Evolutionary conservation across 2,329 filamentous ascomycete genomes (phyloP), one percentile per base, ranked within the genome.

Genomic region (Alternaria arbusti): DNA sequence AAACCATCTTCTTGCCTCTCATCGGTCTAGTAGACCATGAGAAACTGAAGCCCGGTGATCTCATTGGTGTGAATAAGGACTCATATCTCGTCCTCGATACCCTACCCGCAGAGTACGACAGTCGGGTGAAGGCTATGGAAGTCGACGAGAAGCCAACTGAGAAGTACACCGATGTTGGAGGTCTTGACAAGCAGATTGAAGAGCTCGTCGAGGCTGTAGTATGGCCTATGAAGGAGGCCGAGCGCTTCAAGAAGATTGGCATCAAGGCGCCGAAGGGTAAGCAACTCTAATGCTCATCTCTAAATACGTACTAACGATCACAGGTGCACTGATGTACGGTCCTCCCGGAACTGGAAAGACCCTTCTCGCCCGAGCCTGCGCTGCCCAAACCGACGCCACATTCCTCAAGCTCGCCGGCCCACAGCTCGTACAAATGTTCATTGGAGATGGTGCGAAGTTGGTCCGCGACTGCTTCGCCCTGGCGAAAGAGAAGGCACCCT

Each of bases 201-300:
- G 96, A 99, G 84, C 87, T 99, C 58, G 94, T 99, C 9, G 96
- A 99, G 84, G 96, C 96, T 59, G 96, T 99, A 54, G 96, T 99
- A 28, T 98, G 95, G 95, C 96, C 96, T 2, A 99, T 99, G 96
- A 98, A 98, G 87, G 95, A 99, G 84, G 94, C 96, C 2, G 96
- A 99, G 74, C 89, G 95, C 20, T 99, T 99, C 86, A 98, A 97
- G 88, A 98, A 97, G 87, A 97, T 99, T 76, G 96, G 96, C 72
- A 99, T 99, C 86, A 99, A 99, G 85, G 95, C 96, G 44, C 96
- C 96, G 13, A 99, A 99, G 84, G 96, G 96, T 97, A 88, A 66
- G 83, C 55, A 57, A 15, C 9, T 25, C 26, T 15, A 25, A 3
- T 9, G 32, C 11, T 40, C n/a, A 69, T 25, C 4, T 15, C 6